phyloP scores from a whole-genome alignment of 2,329 filamentous ascomycete species.

The Scedosporium dehoogii region DNA sequence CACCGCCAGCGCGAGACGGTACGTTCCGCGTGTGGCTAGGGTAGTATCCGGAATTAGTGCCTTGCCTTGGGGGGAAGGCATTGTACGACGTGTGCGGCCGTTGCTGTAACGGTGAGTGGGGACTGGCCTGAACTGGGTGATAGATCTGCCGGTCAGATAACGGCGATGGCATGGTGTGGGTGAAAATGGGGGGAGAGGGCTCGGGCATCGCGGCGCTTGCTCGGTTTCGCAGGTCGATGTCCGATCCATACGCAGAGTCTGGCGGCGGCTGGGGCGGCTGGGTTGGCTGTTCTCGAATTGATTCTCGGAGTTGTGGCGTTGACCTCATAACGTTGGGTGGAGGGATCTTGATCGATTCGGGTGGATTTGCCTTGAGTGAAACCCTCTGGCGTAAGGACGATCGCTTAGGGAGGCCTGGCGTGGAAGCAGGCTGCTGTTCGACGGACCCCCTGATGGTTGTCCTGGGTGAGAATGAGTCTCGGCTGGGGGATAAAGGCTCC shows the following conservation, averaged over 20 bases:
- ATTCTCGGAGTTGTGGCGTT: slow-evolving; percentile 21
- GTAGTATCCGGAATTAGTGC: slow-evolving; percentile 20
- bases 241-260: slow-evolving; percentile 39
- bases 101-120: slow-evolving; percentile 54
- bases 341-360: slow-evolving; percentile 45
- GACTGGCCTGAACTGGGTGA: slow-evolving; percentile 51
- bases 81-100: slow-evolving; percentile 41
- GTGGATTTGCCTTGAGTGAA: slow-evolving; percentile 41
- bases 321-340: slow-evolving; percentile 25
- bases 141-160: slow-evolving; percentile 41
- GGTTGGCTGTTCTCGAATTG: not conserved
- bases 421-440: slow-evolving; percentile 13
- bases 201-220: slow-evolving; percentile 24
- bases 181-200: slow-evolving; percentile 15
- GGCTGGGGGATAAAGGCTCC: slow-evolving; percentile 3
- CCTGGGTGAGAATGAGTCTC: not conserved
- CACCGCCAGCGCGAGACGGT: slow-evolving; percentile 41
- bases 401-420: slow-evolving; percentile 23
- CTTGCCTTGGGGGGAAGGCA: slow-evolving; percentile 10
- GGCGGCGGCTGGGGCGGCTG: slow-evolving; percentile 25
- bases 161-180: slow-evolving; percentile 20
- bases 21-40: slow-evolving; percentile 34
- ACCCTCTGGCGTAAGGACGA: slow-evolving; percentile 44
- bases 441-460: not conserved
- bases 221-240: slow-evolving; percentile 29